Evolutionary conservation across 1,139 yeast species (phyloP).

Genomic region (Suhomyces coccinellae): DNA sequence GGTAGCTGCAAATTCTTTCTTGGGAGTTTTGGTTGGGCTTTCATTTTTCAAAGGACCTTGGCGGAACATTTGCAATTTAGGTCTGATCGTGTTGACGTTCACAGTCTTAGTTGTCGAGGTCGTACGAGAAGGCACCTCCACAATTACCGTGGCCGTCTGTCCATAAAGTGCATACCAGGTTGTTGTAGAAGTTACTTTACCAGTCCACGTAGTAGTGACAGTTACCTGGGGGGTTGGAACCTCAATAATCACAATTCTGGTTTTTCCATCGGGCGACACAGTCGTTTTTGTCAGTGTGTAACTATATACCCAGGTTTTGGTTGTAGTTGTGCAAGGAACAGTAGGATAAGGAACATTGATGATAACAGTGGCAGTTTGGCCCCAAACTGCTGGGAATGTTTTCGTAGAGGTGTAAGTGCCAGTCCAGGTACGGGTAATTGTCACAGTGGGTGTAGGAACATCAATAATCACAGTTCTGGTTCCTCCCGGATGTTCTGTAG

Average conservation of each 20-base stretch:
- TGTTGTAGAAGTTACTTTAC: not conserved
- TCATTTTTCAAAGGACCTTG: too few species aligned
- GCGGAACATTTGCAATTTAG: too few species aligned
- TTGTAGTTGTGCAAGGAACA: not conserved
- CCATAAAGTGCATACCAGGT: slow-evolving; percentile 6
- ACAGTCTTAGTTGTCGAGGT: too few species aligned
- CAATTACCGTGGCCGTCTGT: slow-evolving; percentile 12
- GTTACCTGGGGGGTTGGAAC: slow-evolving; percentile 18
- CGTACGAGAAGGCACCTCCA: slow-evolving; percentile 19
- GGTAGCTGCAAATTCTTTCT: too few species aligned
- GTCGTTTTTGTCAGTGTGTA: slow-evolving; percentile 10
- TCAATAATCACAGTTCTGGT: slow-evolving; percentile 20
- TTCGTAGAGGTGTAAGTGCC: slow-evolving; percentile 9
- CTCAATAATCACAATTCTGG: slow-evolving; percentile 18
- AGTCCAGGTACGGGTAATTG: slow-evolving; percentile 10
- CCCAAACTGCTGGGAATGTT: slow-evolving; percentile 14
- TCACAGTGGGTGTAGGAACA: slow-evolving; percentile 19
- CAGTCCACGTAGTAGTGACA: slow-evolving; percentile 10
- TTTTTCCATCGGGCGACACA: slow-evolving; percentile 12
- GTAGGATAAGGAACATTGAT: slow-evolving; percentile 17
- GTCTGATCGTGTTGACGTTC: too few species aligned
- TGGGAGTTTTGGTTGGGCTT: too few species aligned
- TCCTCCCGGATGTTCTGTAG: slow-evolving; percentile 13
- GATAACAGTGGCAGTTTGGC: slow-evolving; percentile 14
- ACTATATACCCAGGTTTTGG: slow-evolving; percentile 1